A percentile compares a stretch with the other conserved stretches of the same genome.
These are phyloP conservation scores for Penstemon eatonii DNA, from an alignment of 257 asterid species.

Conservation along the genomic window DNA sequence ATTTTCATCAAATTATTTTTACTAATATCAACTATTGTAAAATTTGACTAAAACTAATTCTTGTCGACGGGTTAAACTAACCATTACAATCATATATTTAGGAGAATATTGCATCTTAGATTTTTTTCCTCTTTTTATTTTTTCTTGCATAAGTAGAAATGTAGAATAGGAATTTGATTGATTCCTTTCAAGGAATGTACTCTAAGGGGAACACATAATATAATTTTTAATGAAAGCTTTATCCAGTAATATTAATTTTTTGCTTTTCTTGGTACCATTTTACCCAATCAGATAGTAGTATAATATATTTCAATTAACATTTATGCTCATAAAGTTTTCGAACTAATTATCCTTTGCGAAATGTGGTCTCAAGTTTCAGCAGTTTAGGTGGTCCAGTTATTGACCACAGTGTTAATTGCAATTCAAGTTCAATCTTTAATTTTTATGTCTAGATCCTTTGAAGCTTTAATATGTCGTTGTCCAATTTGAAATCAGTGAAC, in stretches of 20 bases:
- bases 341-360: constrained; percentile 32
- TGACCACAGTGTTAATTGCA: constrained; percentile 19
- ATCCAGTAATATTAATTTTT: neutral
- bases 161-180: neutral
- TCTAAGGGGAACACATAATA: constrained; percentile 26
- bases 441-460: neutral
- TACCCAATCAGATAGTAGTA: constrained; percentile 26
- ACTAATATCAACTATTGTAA: too few species aligned
- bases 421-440: constrained; percentile 11
- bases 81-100: neutral
- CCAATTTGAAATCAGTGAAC: constrained; percentile 15
- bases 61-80: neutral
- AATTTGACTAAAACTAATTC: too few species aligned
- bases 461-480: neutral
- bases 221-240: constrained; percentile 16
- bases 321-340: constrained; percentile 26
- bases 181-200: constrained; percentile 24
- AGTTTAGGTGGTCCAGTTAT: constrained; percentile 36
- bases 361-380: constrained; percentile 21
- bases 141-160: too few species aligned
- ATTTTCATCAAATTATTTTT: too few species aligned
- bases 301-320: constrained; percentile 19
- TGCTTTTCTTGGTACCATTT: constrained; percentile 9
- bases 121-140: too few species aligned
- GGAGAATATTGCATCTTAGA: neutral